These are phyloP conservation scores for Gryganskiella cystojenkinii DNA, from an alignment of 192 early-diverging fungal species.

Conservation along the genomic window DNA sequence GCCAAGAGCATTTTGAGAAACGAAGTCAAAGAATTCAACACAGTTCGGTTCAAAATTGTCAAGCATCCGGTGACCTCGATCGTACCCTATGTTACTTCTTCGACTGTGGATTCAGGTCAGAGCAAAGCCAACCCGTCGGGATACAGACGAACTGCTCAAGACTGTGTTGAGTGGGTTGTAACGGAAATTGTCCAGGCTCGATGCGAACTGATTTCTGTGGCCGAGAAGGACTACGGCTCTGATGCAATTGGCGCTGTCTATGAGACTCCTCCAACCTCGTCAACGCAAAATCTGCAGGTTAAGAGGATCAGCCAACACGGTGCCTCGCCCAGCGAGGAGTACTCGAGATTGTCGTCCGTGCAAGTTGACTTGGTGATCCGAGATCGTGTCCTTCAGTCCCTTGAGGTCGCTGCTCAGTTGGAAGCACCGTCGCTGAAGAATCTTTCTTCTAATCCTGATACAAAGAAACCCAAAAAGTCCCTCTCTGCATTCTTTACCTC, in stretches of 20 bases:
- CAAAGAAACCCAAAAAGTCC: constrained; percentile 9
- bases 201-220: constrained; percentile 28
- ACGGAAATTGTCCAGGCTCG: constrained; percentile 42
- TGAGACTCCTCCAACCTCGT: background rate
- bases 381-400: constrained; percentile 32
- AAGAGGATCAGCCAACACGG: background rate
- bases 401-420: constrained; percentile 16
- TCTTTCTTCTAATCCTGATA: background rate
- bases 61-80: constrained; percentile 42
- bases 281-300: background rate
- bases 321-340: constrained; percentile 41
- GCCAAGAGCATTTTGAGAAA: constrained; percentile 17
- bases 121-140: constrained; percentile 17
- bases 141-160: constrained; percentile 20
- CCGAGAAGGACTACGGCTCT: constrained; percentile 9
- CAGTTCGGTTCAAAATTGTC: constrained; percentile 49
- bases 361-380: constrained; percentile 38
- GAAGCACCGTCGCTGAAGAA: constrained; percentile 9
- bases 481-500: constrained; percentile 24
- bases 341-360: constrained; percentile 3
- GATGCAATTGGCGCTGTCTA: background rate
- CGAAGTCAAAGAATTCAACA: constrained; percentile 22
- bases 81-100: constrained; percentile 25
- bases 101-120: background rate
- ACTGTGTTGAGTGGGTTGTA: constrained; percentile 42